Conservation (phyloP, 768 basidiomycete species). For the Trametes cinnabarina region DNA sequence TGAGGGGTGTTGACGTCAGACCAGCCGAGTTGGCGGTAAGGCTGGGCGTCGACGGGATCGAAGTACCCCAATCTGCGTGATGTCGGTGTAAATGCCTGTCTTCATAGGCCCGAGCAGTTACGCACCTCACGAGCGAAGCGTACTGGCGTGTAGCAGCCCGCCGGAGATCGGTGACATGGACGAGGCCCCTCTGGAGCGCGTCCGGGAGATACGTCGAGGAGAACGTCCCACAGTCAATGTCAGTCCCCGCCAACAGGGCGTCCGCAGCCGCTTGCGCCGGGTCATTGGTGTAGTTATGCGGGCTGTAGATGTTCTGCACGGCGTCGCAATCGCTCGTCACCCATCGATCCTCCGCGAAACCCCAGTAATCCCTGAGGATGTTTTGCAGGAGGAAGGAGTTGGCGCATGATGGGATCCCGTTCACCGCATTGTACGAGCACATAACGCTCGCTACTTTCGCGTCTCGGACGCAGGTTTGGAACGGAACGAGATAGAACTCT, state of each 20-base stretch:
- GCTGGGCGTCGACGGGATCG: conserved; percentile 48
- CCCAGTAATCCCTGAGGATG: conserved; percentile 50
- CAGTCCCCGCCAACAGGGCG: conserved; percentile 43
- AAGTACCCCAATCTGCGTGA: conserved; percentile 52
- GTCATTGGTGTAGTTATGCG: conserved; percentile 47
- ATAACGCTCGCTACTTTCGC: conserved; percentile 59
- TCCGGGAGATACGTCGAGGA: conserved; percentile 44
- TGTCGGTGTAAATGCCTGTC: neutral
- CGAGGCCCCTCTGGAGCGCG: conserved; percentile 48
- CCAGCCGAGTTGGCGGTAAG: conserved; percentile 50
- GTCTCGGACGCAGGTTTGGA: conserved; percentile 60
- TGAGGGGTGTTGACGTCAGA: conserved; percentile 45
- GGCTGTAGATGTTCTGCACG: conserved; percentile 47
- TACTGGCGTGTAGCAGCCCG: conserved; percentile 46
- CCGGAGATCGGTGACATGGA: conserved; percentile 44
- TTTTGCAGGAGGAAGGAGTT: conserved; percentile 51
- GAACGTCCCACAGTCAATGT: conserved; percentile 53
- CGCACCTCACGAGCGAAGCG: conserved; percentile 52
- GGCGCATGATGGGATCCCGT: conserved; percentile 57
- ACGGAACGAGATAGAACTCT: conserved; percentile 54
- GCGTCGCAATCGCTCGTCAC: conserved; percentile 60
- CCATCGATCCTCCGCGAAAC: conserved; percentile 49
- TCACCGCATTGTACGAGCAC: conserved; percentile 65
- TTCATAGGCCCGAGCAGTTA: neutral
- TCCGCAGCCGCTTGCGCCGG: conserved; percentile 48